Percentiles rank a stretch among this genome's conserved stretches.
phyloP scores from a whole-genome alignment of 148 eudicot species.

The Gaultheria prostrata region DNA sequence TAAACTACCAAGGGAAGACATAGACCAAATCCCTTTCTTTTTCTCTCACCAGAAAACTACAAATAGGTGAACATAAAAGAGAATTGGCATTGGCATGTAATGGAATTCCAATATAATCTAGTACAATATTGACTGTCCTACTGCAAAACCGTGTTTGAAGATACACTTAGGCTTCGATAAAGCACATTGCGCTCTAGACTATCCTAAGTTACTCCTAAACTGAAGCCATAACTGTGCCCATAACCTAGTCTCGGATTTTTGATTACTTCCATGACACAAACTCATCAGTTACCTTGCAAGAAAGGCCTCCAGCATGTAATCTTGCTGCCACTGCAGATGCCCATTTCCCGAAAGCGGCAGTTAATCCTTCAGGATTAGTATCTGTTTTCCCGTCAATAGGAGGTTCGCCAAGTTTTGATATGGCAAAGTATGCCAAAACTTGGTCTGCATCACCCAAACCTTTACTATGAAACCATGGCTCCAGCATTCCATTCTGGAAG shows the following conservation, averaged over 20 bases:
- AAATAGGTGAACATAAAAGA: not conserved
- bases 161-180: not conserved
- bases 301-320: slow-evolving; percentile 80
- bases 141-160: not conserved
- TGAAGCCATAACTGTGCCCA: not conserved
- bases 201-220: not conserved
- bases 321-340: slow-evolving; percentile 85
- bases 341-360: slow-evolving; percentile 97
- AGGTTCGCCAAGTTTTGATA: slow-evolving; percentile 88
- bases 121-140: not conserved
- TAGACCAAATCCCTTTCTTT: not conserved
- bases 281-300: slow-evolving; percentile 69
- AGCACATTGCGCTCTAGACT: not conserved
- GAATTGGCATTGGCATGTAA: not conserved
- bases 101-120: not conserved
- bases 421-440: slow-evolving; percentile 94
- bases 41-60: not conserved
- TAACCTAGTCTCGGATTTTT: not conserved
- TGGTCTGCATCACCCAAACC: slow-evolving; percentile 81
- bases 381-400: slow-evolving; percentile 92
- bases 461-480: slow-evolving; percentile 90
- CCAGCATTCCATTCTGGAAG: slow-evolving; percentile 99
- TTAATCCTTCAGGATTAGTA: slow-evolving; percentile 92
- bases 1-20: not conserved
- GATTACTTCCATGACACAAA: not conserved